phyloP scores from a whole-genome alignment of 2,329 filamentous ascomycete genomes.

The Gnomoniopsis sp. region DNA sequence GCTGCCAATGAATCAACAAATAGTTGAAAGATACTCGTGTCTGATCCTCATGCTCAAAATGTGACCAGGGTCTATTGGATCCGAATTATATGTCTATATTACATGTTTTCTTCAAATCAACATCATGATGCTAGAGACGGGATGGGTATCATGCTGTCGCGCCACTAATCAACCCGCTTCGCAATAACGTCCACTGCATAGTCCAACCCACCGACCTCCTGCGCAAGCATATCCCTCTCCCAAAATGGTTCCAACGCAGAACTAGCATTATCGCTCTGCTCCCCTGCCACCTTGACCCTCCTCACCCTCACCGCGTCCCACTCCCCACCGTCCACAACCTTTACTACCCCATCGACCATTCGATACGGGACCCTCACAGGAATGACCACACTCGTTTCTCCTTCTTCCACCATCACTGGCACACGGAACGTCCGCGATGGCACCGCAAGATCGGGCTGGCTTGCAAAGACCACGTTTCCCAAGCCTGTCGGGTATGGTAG shows the following conservation, averaged over 20 bases:
- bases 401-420: not conserved
- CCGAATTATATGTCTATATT: not conserved
- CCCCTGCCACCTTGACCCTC: conserved; percentile 34
- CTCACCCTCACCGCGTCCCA: conserved; percentile 23
- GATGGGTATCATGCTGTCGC: not conserved
- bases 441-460: not conserved
- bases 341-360: conserved; percentile 1
- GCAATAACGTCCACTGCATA: conserved; percentile 18
- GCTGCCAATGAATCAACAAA: not conserved
- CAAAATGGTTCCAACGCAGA: conserved; percentile 24
- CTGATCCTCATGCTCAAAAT: not conserved
- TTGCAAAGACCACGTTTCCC: conserved; percentile 16
- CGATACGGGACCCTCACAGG: conserved; percentile 18
- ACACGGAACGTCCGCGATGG: conserved; percentile 1
- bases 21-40: not conserved
- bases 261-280: conserved; percentile 25
- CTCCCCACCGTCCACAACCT: not conserved
- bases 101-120: not conserved
- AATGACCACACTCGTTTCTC: conserved; percentile 14
- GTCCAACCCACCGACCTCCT: conserved; percentile 12
- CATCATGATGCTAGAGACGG: not conserved
- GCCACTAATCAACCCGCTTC: not conserved
- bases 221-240: conserved; percentile 2
- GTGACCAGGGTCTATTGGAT: too few species aligned
- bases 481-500: not conserved